Evolutionary conservation across 148 eudicot species (phyloP).

Genomic region (Drosera capensis): DNA sequence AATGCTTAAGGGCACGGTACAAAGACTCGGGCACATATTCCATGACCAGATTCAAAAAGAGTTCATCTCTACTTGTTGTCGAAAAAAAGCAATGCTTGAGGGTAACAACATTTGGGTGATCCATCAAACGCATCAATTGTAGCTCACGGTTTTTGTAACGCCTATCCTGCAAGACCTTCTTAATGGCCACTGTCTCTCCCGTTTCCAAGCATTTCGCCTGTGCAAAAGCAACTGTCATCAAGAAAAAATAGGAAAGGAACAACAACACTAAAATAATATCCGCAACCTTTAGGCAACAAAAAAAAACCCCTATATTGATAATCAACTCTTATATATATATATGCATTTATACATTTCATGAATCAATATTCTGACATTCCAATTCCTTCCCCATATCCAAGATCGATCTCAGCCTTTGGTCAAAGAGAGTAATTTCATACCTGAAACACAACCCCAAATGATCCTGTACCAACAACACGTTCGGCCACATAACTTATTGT

Average conservation of each 20-base stretch:
- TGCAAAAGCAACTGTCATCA: too few relatives aligned
- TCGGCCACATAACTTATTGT: constrained; percentile 65
- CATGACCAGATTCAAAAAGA: constrained; percentile 54
- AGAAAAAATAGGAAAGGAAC: too few relatives aligned
- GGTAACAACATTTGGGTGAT: constrained; percentile 55
- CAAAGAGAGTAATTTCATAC: constrained; percentile 2
- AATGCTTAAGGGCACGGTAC: constrained; percentile 50
- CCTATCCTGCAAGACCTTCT: constrained; percentile 56
- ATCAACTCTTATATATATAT: too few relatives aligned
- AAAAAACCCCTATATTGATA: too few relatives aligned
- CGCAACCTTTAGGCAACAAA: too few relatives aligned
- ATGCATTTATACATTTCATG: too few relatives aligned
- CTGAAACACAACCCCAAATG: constrained; percentile 64
- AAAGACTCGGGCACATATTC: constrained; percentile 62
- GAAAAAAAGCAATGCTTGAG: constrained; percentile 66
- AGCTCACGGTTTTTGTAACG: constrained; percentile 63
- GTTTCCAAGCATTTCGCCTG: constrained; percentile 61
- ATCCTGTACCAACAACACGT: constrained; percentile 57
- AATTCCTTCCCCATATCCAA: too few relatives aligned
- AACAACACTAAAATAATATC: too few relatives aligned
- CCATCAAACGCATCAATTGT: constrained; percentile 51
- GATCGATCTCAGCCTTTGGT: too few relatives aligned
- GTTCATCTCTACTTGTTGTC: constrained; percentile 51
- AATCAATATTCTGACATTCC: too few relatives aligned
- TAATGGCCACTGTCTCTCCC: constrained; percentile 58